Evolutionary conservation across 306 rosid species (phyloP), one percentile per base, ranked within the genome.

Genomic region (Sindora glabra): DNA sequence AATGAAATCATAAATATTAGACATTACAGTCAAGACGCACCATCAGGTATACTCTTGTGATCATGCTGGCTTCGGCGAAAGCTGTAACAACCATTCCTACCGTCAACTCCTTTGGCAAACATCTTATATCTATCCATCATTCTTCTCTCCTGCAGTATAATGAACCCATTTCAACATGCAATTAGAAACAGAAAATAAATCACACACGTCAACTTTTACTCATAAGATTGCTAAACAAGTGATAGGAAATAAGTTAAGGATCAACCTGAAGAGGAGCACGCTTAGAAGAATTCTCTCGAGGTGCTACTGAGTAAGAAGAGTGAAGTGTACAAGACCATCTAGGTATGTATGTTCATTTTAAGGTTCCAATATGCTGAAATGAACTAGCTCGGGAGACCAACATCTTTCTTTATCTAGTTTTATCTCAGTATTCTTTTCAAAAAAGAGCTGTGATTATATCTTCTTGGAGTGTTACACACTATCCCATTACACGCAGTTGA

Each of bases 31-130:
- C n/a, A n/a, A 14, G 49, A 68, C 67, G 42, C 46, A 92, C 95
- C 96, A 74, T 92, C 94, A 25, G 90, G 80, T 70, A 41, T 64
- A 26, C 96, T 95, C 19, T 49, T 73, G 47, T 56, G 72, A 56
- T 82, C 94, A 25, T 70, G 82, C 48, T 76, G 71, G 56, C 95
- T 65, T 19, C 97, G 86, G 57, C 69, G 95, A 10, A 64, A 41
- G 78, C 99, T 89, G 59, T 67, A 49, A 72, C 96, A 92, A 46
- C 99, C 99, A 78, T 41, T 73, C 44, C 99, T 96, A n/a, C 99
- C 99, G 70, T 77, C 86, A 54, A 96, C 96, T 63, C 81, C 95
- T 77, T 78, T 92, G 39, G 96, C 90, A 73, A 74, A 73, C 65
- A 89, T 63, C 76, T 74, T 86, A 54, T 75, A 61, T 67, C 79